These are phyloP conservation scores for Pythium sp. DNA, from an alignment of 352 stramenopile genomes.

Conservation along the genomic window DNA sequence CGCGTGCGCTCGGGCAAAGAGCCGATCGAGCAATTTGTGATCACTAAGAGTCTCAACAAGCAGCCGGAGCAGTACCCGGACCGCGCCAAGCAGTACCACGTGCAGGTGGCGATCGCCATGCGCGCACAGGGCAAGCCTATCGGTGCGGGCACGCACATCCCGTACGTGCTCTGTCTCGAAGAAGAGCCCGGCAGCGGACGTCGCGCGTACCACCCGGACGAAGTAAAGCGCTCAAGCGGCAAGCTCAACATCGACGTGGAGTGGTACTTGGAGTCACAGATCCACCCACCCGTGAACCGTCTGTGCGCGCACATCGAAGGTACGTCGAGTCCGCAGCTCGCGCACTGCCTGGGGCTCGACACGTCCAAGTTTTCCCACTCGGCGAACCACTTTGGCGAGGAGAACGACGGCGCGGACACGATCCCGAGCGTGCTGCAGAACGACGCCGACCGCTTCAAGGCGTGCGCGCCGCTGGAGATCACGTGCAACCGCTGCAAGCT, in stretches of 20 bases:
- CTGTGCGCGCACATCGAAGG: slow-evolving; percentile 99
- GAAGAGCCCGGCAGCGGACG: slow-evolving; percentile 71
- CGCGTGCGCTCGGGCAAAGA: slow-evolving; percentile 94
- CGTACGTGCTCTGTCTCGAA: slow-evolving; percentile 96
- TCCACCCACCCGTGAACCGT: slow-evolving; percentile 97
- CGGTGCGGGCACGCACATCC: slow-evolving; percentile 98
- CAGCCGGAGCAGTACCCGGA: slow-evolving; percentile 97
- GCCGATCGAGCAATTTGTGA: slow-evolving; percentile 96
- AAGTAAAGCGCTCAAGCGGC: slow-evolving; percentile 69
- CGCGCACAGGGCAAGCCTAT: slow-evolving; percentile 94
- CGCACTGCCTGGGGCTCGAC: slow-evolving; percentile 96
- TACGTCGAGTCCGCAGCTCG: slow-evolving; percentile 92
- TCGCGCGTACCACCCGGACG: slow-evolving; percentile 86
- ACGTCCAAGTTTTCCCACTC: slow-evolving; percentile 91
- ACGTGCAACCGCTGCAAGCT: slow-evolving; percentile 70
- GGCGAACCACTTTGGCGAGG: slow-evolving; percentile 73
- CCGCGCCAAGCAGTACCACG: slow-evolving; percentile 95
- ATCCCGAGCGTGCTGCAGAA: slow-evolving; percentile 88
- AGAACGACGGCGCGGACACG: slow-evolving; percentile 80
- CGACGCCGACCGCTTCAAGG: slow-evolving; percentile 89
- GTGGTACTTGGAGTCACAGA: slow-evolving; percentile 96
- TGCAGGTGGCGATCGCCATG: slow-evolving; percentile 97
- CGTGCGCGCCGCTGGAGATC: slow-evolving; percentile 74
- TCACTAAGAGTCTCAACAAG: slow-evolving; percentile 99
- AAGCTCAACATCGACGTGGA: slow-evolving; percentile 93